These are phyloP conservation scores for Ormosia semicastrata DNA, from an alignment of 306 rosid species.

Conservation along the genomic window DNA sequence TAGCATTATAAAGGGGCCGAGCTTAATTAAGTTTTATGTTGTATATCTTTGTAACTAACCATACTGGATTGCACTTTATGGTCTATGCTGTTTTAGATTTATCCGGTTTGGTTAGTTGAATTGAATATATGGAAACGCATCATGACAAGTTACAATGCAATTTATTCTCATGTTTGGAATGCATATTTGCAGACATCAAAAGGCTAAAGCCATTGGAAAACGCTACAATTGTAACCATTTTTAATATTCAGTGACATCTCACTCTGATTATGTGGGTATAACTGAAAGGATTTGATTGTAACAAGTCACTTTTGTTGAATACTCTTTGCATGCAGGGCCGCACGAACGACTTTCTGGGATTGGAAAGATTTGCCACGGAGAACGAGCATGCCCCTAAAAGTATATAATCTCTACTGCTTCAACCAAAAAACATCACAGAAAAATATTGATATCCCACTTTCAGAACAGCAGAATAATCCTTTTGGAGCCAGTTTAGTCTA, in stretches of 20 bases:
- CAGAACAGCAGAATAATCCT: slow-evolving; percentile 19
- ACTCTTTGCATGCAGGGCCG: slow-evolving; percentile 31
- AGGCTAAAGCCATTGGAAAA: background rate
- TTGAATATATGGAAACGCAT: background rate
- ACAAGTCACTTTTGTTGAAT: background rate
- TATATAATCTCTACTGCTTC: slow-evolving; percentile 18
- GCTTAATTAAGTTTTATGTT: background rate
- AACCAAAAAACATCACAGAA: background rate
- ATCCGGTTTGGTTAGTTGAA: background rate
- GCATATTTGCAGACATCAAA: background rate
- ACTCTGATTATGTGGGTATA: background rate
- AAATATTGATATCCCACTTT: slow-evolving; percentile 15
- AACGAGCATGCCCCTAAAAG: slow-evolving; percentile 15
- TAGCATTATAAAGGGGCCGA: background rate
- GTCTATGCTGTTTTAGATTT: background rate
- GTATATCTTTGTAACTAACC: background rate
- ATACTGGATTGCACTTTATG: background rate
- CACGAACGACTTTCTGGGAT: slow-evolving; percentile 17
- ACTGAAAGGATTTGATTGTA: background rate
- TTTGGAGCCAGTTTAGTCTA: slow-evolving; percentile 18
- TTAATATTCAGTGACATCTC: background rate
- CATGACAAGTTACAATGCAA: background rate
- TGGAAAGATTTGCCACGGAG: slow-evolving; percentile 18
- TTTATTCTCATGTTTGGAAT: background rate
- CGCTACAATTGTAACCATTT: background rate